Conservation (phyloP, 78 protist genomes). For the Dictyostelium firmibasis region DNA sequence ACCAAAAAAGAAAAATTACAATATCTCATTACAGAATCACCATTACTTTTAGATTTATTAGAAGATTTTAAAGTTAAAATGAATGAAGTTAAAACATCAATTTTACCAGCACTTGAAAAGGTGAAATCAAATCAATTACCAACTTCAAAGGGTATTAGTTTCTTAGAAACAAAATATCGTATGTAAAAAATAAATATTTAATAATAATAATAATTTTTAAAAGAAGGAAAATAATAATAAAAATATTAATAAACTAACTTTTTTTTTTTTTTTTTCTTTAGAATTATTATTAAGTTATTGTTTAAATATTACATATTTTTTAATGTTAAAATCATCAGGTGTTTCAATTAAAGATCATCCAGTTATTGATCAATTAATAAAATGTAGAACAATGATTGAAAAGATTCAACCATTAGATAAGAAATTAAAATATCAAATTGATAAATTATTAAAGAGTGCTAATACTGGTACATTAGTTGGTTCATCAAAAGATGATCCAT, state of each 20-base stretch:
- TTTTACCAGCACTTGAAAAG: conserved; percentile 56
- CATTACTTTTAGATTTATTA: conserved; percentile 53
- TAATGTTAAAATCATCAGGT: conserved; percentile 90
- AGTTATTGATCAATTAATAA: conserved; percentile 88
- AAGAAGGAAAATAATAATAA: not conserved
- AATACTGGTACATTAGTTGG: conserved; percentile 47
- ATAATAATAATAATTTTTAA: not conserved
- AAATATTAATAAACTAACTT: not conserved
- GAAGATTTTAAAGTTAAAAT: conserved; percentile 76
- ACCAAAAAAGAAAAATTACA: conserved; percentile 69
- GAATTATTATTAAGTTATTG: conserved; percentile 91
- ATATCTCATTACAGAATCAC: conserved; percentile 65
- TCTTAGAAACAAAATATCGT: conserved; percentile 83
- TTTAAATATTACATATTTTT: conserved; percentile 88
- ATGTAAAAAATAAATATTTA: not conserved
- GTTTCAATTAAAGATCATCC: conserved; percentile 90
- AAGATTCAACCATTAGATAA: conserved; percentile 86
- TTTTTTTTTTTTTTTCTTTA: not conserved
- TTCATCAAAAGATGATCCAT: conserved; percentile 41
- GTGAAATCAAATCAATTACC: conserved; percentile 55
- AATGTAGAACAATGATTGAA: conserved; percentile 84
- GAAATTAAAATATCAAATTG: conserved; percentile 82
- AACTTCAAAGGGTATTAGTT: conserved; percentile 78
- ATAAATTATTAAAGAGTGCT: conserved; percentile 77
- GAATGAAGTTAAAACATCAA: conserved; percentile 21